A percentile compares a stretch with the other conserved stretches of the same genome.
These are phyloP conservation scores for Cynara cardunculus DNA, from an alignment of 129 eudicot species.

Conservation along the genomic window DNA sequence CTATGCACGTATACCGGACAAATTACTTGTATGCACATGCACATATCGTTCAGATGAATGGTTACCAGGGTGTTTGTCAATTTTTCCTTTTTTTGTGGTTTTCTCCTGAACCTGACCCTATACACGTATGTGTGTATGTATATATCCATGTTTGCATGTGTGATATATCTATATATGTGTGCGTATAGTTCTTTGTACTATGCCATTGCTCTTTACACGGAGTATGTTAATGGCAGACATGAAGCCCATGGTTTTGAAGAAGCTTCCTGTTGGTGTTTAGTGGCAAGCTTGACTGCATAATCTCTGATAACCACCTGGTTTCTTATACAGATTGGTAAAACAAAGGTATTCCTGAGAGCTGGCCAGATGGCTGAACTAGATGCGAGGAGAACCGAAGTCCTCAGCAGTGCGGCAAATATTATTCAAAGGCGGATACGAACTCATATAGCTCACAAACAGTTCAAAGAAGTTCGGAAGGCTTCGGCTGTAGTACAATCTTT, in stretches of 20 bases:
- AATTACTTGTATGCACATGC: background rate
- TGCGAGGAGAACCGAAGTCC: conserved; percentile 91
- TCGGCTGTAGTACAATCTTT: conserved; percentile 52
- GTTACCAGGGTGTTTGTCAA: background rate
- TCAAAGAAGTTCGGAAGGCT: conserved; percentile 53
- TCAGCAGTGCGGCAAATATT: conserved; percentile 71
- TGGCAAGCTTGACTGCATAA: background rate
- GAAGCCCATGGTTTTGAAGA: background rate
- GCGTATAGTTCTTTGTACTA: background rate
- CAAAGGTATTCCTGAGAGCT: conserved; percentile 91
- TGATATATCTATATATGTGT: background rate
- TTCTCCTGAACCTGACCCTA: background rate
- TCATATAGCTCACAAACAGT: conserved; percentile 71
- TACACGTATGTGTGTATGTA: background rate
- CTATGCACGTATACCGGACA: background rate
- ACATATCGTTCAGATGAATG: background rate
- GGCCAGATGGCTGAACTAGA: conserved; percentile 99
- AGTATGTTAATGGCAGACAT: background rate
- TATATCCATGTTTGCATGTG: background rate
- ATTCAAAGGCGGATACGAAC: conserved; percentile 80
- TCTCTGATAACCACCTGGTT: conserved; percentile 8
- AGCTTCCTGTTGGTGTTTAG: background rate
- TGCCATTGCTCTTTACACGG: background rate
- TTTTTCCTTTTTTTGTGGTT: background rate
- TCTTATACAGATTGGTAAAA: conserved; percentile 79